Evolutionary conservation across 2,329 filamentous ascomycete genomes (phyloP).

Genomic region (Diaporthe humulicola): DNA sequence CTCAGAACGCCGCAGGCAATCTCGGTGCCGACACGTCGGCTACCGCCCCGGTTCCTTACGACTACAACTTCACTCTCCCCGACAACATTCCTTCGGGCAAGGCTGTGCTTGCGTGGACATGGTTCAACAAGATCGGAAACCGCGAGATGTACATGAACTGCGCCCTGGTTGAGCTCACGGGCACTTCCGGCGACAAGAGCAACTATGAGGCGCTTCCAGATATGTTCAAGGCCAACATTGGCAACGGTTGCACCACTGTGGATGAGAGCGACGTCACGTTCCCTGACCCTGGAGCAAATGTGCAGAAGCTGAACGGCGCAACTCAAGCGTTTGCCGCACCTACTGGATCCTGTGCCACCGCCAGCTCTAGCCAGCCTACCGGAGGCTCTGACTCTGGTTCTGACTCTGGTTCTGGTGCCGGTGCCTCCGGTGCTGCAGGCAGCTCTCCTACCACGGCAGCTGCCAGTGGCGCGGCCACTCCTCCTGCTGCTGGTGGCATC

Average conservation of each 20-base stretch:
- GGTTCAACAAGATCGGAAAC: conserved; percentile 94
- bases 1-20: conserved; percentile 69
- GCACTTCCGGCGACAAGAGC: conserved; percentile 60
- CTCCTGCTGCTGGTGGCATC: conserved; percentile 52
- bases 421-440: conserved; percentile 41
- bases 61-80: conserved; percentile 80
- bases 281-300: conserved; percentile 73
- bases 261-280: conserved; percentile 73
- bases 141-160: conserved; percentile 99
- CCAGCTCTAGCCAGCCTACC: conserved; percentile 19
- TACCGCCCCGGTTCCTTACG: conserved; percentile 59
- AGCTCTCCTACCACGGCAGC: conserved; percentile 43
- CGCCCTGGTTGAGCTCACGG: conserved; percentile 77
- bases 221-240: conserved; percentile 82
- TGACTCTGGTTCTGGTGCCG: conserved; percentile 40
- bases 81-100: conserved; percentile 79
- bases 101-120: conserved; percentile 90
- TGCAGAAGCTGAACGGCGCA: conserved; percentile 61
- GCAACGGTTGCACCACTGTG: conserved; percentile 65
- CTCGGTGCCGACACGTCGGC: conserved; percentile 59
- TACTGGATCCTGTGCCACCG: conserved; percentile 46
- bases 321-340: conserved; percentile 51
- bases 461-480: conserved; percentile 39
- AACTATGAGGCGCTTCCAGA: conserved; percentile 75
- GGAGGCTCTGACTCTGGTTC: conserved; percentile 43